Evolutionary conservation across 495 filamentous ascomycete genomes (phyloP).

Genomic region (Penicillium malachiteum): DNA sequence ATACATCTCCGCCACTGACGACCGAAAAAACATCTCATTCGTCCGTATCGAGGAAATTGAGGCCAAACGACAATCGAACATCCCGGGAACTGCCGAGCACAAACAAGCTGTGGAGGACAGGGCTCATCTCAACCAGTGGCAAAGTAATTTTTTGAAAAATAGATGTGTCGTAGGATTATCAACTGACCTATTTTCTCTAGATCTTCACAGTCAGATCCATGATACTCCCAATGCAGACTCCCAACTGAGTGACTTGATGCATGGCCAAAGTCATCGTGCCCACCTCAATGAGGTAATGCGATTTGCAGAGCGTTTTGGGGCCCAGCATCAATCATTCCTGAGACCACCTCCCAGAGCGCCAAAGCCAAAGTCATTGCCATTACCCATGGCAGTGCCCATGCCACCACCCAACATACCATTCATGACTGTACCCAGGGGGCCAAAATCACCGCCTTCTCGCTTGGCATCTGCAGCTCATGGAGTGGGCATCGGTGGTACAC

Average conservation of each 20-base stretch:
- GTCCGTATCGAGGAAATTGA: conserved; percentile 21
- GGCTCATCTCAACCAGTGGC: conserved; percentile 25
- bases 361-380: no score
- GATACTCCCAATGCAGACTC: conserved; percentile 28
- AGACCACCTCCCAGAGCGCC: no score
- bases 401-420: no score
- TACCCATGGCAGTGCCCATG: no score
- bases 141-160: conserved; percentile 24
- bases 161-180: neutral
- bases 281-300: conserved; percentile 7
- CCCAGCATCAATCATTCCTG: no score
- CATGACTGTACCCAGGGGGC: no score
- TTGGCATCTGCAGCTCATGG: no score
- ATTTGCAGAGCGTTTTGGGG: no score
- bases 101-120: conserved; percentile 18
- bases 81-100: conserved; percentile 21
- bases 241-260: conserved; percentile 27
- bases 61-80: conserved; percentile 23
- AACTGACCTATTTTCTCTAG: conserved; percentile 18
- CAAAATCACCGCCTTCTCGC: no score
- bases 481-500: no score
- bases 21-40: neutral
- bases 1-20: conserved; percentile 30
- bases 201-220: conserved; percentile 22
- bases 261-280: conserved; percentile 39